Evolutionary conservation across 164 flowering plant species (phyloP).

Genomic region (Piper longum): DNA sequence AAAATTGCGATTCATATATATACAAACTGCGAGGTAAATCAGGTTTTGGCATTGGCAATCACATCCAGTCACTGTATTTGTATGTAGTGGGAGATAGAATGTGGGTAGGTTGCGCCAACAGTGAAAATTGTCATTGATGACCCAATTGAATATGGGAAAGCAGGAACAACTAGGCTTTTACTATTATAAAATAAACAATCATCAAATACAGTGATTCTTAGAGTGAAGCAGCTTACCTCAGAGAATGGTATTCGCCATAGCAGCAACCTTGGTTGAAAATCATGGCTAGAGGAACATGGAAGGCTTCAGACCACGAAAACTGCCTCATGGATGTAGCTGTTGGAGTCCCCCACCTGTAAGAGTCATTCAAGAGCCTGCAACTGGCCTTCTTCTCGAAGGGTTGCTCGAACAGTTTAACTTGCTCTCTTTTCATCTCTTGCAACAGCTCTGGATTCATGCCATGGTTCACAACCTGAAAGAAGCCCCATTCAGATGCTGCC

Average conservation of each 20-base stretch:
- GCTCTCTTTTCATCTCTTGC: constrained; percentile 48
- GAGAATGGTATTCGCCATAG: constrained; percentile 31
- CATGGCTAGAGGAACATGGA: constrained; percentile 51
- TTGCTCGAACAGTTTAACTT: constrained; percentile 39
- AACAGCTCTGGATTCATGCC: constrained; percentile 43
- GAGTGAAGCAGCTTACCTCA: constrained; percentile 22
- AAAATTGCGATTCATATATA: background rate
- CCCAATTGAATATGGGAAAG: too few species aligned
- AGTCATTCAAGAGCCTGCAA: constrained; percentile 33
- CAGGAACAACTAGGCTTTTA: background rate
- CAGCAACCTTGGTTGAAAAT: constrained; percentile 25
- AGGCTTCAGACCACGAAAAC: constrained; percentile 78
- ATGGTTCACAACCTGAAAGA: constrained; percentile 80
- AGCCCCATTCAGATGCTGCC: constrained; percentile 75
- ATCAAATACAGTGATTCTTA: background rate
- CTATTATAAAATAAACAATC: background rate
- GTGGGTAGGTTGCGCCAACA: background rate
- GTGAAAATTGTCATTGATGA: background rate
- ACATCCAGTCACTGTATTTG: background rate
- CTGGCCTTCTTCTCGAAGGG: constrained; percentile 43
- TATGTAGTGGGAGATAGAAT: too few species aligned
- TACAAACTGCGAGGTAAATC: background rate
- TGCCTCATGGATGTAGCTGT: constrained; percentile 38
- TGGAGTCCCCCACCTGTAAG: constrained; percentile 67
- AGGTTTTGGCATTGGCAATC: background rate